phyloP scores from a whole-genome alignment of 2,329 filamentous ascomycete species.

The Elsinoe necatrix region DNA sequence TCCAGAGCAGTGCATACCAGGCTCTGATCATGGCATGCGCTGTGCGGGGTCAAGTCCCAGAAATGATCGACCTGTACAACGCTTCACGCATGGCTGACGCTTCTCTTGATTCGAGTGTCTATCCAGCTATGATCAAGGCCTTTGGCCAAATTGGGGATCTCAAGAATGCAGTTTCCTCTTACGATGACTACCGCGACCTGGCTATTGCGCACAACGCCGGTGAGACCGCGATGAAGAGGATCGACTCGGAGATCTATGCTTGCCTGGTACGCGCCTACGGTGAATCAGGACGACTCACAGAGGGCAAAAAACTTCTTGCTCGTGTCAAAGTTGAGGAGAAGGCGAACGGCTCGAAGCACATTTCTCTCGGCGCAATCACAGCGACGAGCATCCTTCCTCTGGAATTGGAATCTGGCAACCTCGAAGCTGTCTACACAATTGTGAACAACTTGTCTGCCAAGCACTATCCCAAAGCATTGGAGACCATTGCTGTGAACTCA shows the following conservation, averaged over 20 bases:
- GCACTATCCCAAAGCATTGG: conserved; percentile 56
- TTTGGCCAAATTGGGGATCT: conserved; percentile 77
- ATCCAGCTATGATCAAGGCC: conserved; percentile 89
- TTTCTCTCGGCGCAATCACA: conserved; percentile 61
- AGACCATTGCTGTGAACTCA: conserved; percentile 64
- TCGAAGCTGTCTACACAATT: conserved; percentile 65
- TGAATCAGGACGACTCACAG: conserved; percentile 67
- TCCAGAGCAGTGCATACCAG: conserved; percentile 76
- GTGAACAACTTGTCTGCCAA: conserved; percentile 53
- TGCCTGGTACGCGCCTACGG: conserved; percentile 87
- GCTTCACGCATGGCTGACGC: conserved; percentile 79
- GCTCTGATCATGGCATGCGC: conserved; percentile 82
- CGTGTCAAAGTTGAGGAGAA: conserved; percentile 48
- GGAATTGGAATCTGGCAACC: conserved; percentile 60
- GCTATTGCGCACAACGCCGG: conserved; percentile 80
- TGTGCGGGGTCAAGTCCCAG: conserved; percentile 66
- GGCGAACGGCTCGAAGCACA: conserved; percentile 35
- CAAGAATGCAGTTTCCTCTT: conserved; percentile 82
- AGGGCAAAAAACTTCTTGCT: conserved; percentile 75
- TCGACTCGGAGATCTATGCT: conserved; percentile 80
- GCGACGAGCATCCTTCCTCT: conserved; percentile 70
- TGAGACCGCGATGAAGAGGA: conserved; percentile 56
- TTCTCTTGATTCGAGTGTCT: conserved; percentile 69
- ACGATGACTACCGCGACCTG: conserved; percentile 84
- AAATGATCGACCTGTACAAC: conserved; percentile 84